Evolutionary conservation across 768 basidiomycete species (phyloP), one percentile per base, ranked within the genome.

Genomic region (Pleurotus ostreatus): DNA sequence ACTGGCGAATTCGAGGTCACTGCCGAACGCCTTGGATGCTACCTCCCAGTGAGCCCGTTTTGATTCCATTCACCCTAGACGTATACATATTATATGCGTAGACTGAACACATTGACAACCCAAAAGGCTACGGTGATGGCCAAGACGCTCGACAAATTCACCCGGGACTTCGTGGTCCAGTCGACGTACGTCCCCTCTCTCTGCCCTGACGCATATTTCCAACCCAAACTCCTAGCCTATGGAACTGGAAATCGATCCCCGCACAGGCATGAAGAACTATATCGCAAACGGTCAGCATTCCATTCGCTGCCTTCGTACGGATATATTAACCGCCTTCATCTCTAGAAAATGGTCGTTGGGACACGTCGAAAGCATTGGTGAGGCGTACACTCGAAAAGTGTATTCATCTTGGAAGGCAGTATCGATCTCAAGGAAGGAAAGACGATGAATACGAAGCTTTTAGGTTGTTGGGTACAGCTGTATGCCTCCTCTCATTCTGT

Each of bases 211-310:
- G 30, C 30, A 34, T 34, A 34, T 34, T n/a, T n/a, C n/a, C n/a
- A 49, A 12, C 9, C 45, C 15, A 40, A n/a, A 18, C 34, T 22
- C 41, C 16, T 58, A 89, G 85, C 89, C 89, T 0, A 72, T 79
- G 37, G 95, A 98, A 65, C 76, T 96, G 0, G 88, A 94, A 62
- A 78, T 98, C 5, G 95, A 98, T 67, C 83, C 81, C 0, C 73
- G 78, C 12, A 91, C 89, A 0, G 95, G 94, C 2, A 95, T 98
- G 94, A 95, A 95, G 76, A 98, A 94, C 62, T 92, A 92, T 69
- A 94, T 95, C 58, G 91, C 91, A 0, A 95, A 94, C 68, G 83
- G 84, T 82, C 57, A 9, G 63, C 43, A 6, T 8, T 11, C 3
- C 1, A 20, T 18, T 12, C 38, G 25, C 9, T 22, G 8, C 3